Base-by-base conservation (phyloP, 164 flowering plant species). In the Nelumbo lutea region DNA sequence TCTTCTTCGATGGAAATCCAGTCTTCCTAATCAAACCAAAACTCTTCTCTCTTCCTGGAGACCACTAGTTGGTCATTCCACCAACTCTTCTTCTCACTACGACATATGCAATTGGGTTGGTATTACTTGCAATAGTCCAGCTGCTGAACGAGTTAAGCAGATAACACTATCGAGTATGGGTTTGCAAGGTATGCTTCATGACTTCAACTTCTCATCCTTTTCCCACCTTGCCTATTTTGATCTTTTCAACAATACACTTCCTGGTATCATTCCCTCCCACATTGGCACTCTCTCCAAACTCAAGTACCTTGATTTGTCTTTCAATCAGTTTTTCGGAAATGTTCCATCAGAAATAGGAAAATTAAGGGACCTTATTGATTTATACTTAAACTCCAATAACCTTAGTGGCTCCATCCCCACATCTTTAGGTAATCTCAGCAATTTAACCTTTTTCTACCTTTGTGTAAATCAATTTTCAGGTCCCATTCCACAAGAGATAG, bases 241-340 rank as follows among this genome's bases (percentile, higher is more conserved):
- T 47, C 51, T 70, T 13, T 4, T 27, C 1, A 3, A 43, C 4
- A 70, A 70, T 47, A 6, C 11, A 11, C 62, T 76, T 8, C 64
- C 1, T 41, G 79, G 76, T 2, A 47, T 39, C 59, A 71, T 75
- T 5, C 78, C 78, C n/a, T 53, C 64, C 6, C 53, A 63, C 8
- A 71, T 71, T 39, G 43, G 55, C 38, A 46, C 48, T 13, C 72
- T 75, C 4, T 58, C 71, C 15, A 50, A 64, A 42, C 68, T 71
- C 3, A 44, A 2, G 5, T 40, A 45, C 48, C 68, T 75, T 42
- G 46, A 71, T 39, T 13, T 75, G 5, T 47, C 65, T 39, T 1
- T 2, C 40, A 71, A 71, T 51, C 10, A 43, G 3, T 42, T 75
- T 43, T 55, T 68, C 9, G 74, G 75, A 1, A 62, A 45, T 10